phyloP scores from a whole-genome alignment of 768 basidiomycete genomes.

The Psilocybe azurescens region DNA sequence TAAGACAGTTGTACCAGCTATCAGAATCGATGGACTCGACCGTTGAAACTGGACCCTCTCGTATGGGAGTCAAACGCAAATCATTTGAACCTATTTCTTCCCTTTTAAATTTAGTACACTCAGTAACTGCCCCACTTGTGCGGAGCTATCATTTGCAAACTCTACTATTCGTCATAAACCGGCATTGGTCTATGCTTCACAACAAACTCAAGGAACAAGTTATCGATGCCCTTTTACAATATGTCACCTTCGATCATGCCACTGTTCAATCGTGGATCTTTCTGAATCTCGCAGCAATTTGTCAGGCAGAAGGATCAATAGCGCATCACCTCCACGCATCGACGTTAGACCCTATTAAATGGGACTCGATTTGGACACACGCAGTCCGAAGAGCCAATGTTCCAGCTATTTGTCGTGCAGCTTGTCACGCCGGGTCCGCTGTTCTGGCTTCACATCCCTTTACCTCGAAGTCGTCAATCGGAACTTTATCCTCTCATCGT shows the following conservation, averaged over 20 bases:
- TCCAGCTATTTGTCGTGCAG: constrained; percentile 76
- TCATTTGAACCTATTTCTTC: constrained; percentile 63
- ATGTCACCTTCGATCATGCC: constrained; percentile 68
- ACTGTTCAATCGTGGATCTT: constrained; percentile 85
- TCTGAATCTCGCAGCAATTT: constrained; percentile 77
- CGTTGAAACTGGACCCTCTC: constrained; percentile 25
- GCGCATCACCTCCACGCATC: constrained; percentile 5
- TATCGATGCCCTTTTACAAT: constrained; percentile 57
- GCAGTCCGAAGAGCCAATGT: constrained; percentile 76
- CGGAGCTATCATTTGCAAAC: constrained; percentile 69
- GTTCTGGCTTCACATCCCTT: constrained; percentile 48
- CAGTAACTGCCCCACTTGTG: constrained; percentile 32
- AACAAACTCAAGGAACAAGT: constrained; percentile 60
- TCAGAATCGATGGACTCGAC: constrained; percentile 58
- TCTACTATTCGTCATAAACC: constrained; percentile 83
- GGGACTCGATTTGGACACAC: constrained; percentile 86
- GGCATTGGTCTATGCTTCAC: constrained; percentile 74
- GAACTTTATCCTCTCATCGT: constrained; percentile 56
- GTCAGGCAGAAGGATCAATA: constrained; percentile 47
- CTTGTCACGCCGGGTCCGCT: constrained; percentile 69
- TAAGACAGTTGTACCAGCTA: constrained; percentile 60
- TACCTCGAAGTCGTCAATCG: constrained; percentile 23
- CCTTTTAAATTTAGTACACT: constrained; percentile 56
- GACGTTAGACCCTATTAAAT: constrained; percentile 43
- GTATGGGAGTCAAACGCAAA: constrained; percentile 55